Conservation (phyloP, 108 stramenopile genomes). For the Skeletonema marinoi region DNA sequence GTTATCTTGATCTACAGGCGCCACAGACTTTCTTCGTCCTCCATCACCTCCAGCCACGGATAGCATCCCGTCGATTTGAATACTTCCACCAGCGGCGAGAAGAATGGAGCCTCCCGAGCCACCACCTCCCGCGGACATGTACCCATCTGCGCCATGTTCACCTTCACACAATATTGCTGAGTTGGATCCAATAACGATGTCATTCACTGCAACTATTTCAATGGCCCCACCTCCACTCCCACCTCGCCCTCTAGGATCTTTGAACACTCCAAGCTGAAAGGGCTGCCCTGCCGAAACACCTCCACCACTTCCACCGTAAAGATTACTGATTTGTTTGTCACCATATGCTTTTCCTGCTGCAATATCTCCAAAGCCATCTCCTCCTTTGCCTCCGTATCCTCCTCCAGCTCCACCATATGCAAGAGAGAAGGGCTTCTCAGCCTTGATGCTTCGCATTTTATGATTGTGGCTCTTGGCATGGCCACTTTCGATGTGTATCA, state of each 20-base stretch:
- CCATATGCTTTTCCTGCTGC: constrained; percentile 37
- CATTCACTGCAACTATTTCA: constrained; percentile 74
- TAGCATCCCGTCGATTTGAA: constrained; percentile 52
- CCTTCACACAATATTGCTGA: constrained; percentile 63
- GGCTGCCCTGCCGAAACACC: constrained; percentile 51
- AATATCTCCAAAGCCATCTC: constrained; percentile 50
- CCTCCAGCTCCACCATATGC: constrained; percentile 68
- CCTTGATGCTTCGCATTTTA: constrained; percentile 31
- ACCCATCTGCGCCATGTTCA: constrained; percentile 54
- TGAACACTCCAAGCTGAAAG: constrained; percentile 46
- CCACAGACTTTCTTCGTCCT: constrained; percentile 40
- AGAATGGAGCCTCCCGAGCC: constrained; percentile 76
- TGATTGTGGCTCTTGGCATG: constrained; percentile 38
- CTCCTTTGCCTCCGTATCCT: constrained; percentile 59
- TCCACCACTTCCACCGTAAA: constrained; percentile 63
- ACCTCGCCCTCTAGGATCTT: constrained; percentile 53
- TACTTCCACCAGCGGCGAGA: constrained; percentile 65
- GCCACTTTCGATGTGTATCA: constrained; percentile 24
- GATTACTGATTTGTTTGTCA: constrained; percentile 31
- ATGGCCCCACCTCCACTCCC: constrained; percentile 86
- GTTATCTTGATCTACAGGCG: not conserved
- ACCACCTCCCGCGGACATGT: constrained; percentile 72
- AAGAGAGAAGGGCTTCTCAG: constrained; percentile 57
- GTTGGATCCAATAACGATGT: constrained; percentile 64
- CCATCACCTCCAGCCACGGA: constrained; percentile 70